phyloP scores from a whole-genome alignment of 768 basidiomycete species.

The Xerocomus potaroensis region DNA sequence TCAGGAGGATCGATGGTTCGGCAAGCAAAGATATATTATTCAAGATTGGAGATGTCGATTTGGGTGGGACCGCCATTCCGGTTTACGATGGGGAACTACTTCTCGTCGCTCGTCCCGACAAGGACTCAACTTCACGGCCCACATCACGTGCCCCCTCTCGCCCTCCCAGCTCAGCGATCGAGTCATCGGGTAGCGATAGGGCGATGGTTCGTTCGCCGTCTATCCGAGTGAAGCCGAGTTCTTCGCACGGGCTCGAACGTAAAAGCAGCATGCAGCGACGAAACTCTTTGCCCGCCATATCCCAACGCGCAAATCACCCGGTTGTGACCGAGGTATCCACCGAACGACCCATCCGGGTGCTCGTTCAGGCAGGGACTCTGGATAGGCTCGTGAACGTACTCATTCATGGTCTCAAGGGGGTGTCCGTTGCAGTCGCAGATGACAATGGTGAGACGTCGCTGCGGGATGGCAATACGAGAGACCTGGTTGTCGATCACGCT shows the following conservation, averaged over 20 bases:
- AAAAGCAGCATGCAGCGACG: constrained; percentile 71
- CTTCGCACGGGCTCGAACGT: constrained; percentile 66
- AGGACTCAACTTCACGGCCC: constrained; percentile 50
- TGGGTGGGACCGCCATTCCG: constrained; percentile 67
- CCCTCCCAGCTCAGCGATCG: constrained; percentile 62
- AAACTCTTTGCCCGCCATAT: constrained; percentile 75
- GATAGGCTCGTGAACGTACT: constrained; percentile 71
- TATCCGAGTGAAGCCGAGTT: constrained; percentile 71
- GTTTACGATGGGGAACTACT: constrained; percentile 73
- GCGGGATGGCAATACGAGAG: constrained; percentile 66
- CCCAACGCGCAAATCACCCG: constrained; percentile 54
- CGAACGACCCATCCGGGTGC: constrained; percentile 68
- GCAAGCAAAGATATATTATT: constrained; percentile 25
- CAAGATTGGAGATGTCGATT: constrained; percentile 41
- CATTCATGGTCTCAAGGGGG: constrained; percentile 70
- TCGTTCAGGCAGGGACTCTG: constrained; percentile 76
- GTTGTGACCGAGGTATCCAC: constrained; percentile 59
- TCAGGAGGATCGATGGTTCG: constrained; percentile 14
- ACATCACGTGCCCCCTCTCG: constrained; percentile 61
- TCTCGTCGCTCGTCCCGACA: constrained; percentile 56
- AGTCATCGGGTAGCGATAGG: constrained; percentile 37
- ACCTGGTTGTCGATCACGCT: constrained; percentile 63
- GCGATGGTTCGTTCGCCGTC: constrained; percentile 59
- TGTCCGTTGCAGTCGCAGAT: constrained; percentile 78
- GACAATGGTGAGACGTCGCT: constrained; percentile 85